Base-by-base conservation (phyloP, 805 yeast species). In the Ogataea kodamae region DNA sequence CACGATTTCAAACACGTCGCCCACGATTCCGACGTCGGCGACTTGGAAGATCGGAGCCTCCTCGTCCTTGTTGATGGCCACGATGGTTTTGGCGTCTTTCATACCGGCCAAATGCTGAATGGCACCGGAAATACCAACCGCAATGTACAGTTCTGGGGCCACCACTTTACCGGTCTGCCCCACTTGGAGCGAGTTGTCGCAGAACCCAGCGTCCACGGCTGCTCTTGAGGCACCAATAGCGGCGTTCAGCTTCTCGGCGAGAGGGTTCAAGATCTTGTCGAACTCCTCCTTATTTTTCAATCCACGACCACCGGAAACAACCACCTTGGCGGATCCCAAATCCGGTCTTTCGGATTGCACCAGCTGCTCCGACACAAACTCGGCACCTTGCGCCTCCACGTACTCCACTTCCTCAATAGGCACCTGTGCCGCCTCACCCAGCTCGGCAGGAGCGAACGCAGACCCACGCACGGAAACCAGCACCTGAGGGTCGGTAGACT, bases 121-220 rank as follows among this genome's bases (percentile, higher is more conserved):
- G 19, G 98, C 98, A 43, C 98, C 98, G 13, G 95, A 83, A 38
- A 92, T 76, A 45, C 98, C 98, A 25, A 89, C 78, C 3, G 97
- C 97, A 28, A 92, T 63, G 59, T 92, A 92, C 43, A 89, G 71
- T 25, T 89, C 96, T 24, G 98, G 98, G 6, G 97, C 97, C 20
- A 92, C 94, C 35, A 89, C 89, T 61, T 92, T 92, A 50, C 98
- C 98, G 7, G 98, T 90, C 65, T 90, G 98, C 35, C 98, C 98
- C 42, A 90, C 89, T 64, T 90, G 98, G 50, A 90, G 72, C 6
- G 97, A 88, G 65, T 90, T 92, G 56, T 92, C 97, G 55, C 95
- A 88, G 59, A 76, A 88, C 0, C 97, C 97, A 27, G 94, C 72
- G 62, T 90, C 98, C 15, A 92, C 98, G 20, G 97, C 98, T 12